Evolutionary conservation across 2,329 filamentous ascomycete species (phyloP).

Genomic region (Sclerotinia trifoliorum): DNA sequence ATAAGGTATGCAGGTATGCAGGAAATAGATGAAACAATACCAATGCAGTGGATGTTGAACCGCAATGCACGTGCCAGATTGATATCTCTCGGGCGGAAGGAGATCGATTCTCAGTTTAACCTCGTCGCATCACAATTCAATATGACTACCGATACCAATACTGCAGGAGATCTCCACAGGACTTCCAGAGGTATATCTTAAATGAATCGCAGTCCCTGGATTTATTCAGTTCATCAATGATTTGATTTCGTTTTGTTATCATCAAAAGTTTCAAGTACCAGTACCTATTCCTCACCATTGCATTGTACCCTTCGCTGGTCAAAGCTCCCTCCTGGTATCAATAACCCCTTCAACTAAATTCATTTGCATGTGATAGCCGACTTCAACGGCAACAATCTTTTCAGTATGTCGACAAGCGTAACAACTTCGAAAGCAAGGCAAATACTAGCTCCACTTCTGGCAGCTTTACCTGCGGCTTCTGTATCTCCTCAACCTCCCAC

Average conservation of each 20-base stretch:
- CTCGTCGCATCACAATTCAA: conserved; percentile 2
- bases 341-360: not conserved
- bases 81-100: conserved; percentile 9
- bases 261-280: not conserved
- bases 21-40: conserved; percentile 4
- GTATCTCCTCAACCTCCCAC: conserved; percentile 57
- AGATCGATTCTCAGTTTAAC: conserved; percentile 4
- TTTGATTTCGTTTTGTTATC: not conserved
- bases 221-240: not conserved
- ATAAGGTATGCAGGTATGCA: not conserved
- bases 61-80: not conserved
- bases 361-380: conserved; percentile 30
- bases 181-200: conserved; percentile 24
- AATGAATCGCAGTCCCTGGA: not conserved
- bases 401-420: conserved; percentile 36
- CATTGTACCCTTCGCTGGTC: not conserved
- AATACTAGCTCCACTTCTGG: conserved; percentile 57
- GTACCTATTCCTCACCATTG: not conserved
- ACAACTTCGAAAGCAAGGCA: conserved; percentile 48
- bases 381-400: conserved; percentile 1
- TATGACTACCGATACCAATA: not conserved
- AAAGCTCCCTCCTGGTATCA: not conserved
- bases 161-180: conserved; percentile 17
- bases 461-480: conserved; percentile 58
- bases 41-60: not conserved